Conservation (phyloP, 2,329 filamentous ascomycete genomes). For the Apiospora hydei region DNA sequence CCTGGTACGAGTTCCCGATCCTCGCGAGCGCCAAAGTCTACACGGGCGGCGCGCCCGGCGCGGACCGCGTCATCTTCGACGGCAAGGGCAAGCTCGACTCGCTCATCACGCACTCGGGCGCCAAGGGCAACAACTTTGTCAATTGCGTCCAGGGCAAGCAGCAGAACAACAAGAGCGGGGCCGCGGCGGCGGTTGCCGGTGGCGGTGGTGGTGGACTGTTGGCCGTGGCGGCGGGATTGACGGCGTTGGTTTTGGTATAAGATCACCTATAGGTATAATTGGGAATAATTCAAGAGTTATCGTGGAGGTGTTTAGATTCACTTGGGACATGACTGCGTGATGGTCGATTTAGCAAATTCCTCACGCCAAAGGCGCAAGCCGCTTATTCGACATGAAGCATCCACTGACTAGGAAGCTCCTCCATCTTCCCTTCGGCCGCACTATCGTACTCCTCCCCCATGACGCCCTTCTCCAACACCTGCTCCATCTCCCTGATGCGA, state of each 20-base stretch:
- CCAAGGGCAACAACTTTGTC: conserved; percentile 69
- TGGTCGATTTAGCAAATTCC: background rate
- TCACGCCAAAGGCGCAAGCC: background rate
- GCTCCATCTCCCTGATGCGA: background rate
- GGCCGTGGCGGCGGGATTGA: background rate
- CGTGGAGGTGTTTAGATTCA: background rate
- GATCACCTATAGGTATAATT: background rate
- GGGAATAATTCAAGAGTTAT: background rate
- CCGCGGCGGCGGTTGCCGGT: background rate
- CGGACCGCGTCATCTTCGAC: conserved; percentile 69
- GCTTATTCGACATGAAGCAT: background rate
- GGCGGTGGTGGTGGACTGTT: background rate
- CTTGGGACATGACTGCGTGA: background rate
- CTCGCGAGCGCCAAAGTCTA: conserved; percentile 45
- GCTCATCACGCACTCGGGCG: conserved; percentile 71
- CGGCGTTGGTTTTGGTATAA: conserved; percentile 1
- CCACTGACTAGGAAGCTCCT: background rate
- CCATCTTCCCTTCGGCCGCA: background rate
- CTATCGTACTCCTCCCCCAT: background rate
- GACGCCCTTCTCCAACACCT: background rate
- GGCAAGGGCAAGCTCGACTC: conserved; percentile 60
- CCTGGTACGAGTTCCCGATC: conserved; percentile 55
- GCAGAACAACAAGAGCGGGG: background rate
- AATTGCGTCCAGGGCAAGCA: conserved; percentile 48
- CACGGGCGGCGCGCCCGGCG: conserved; percentile 62